A percentile compares a stretch with the other conserved stretches of the same genome.
phyloP scores from a whole-genome alignment of 106 monocot species.

The Dactylorhiza incarnata region DNA sequence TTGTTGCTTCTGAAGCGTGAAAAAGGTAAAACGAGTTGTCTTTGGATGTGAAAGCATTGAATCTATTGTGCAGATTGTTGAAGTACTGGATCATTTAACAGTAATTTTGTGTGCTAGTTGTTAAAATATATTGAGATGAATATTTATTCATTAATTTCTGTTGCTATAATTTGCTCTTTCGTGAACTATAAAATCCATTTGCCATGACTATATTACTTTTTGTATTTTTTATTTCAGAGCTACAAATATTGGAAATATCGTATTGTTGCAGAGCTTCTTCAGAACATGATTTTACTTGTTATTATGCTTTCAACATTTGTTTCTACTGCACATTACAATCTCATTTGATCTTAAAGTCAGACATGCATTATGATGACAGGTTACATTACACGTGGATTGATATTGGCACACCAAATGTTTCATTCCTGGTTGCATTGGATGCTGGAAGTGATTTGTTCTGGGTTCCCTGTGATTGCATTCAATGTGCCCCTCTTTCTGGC shows the following conservation, averaged over 20 bases:
- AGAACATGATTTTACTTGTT: background rate
- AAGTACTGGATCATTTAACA: background rate
- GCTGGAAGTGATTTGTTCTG: slow-evolving; percentile 90
- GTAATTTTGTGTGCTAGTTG: background rate
- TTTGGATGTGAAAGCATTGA: background rate
- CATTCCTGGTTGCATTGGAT: slow-evolving; percentile 90
- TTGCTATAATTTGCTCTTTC: background rate
- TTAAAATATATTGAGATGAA: background rate
- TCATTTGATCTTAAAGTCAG: background rate
- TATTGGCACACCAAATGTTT: slow-evolving; percentile 93
- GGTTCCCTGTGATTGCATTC: slow-evolving; percentile 95
- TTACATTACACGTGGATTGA: slow-evolving; percentile 95
- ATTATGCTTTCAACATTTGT: background rate
- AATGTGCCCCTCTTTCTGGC: slow-evolving; percentile 71
- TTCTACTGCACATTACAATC: background rate
- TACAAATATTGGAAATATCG: background rate
- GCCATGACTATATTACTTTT: background rate
- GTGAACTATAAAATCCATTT: background rate
- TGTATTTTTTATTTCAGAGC: background rate
- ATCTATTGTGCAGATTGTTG: background rate
- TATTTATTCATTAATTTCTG: background rate
- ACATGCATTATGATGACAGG: slow-evolving; percentile 31
- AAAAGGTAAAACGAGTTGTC: background rate
- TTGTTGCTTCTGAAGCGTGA: no score
- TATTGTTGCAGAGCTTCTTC: background rate